Conservation (phyloP, 2,329 filamentous ascomycete genomes). For the Pseudocercospora macadamiae region DNA sequence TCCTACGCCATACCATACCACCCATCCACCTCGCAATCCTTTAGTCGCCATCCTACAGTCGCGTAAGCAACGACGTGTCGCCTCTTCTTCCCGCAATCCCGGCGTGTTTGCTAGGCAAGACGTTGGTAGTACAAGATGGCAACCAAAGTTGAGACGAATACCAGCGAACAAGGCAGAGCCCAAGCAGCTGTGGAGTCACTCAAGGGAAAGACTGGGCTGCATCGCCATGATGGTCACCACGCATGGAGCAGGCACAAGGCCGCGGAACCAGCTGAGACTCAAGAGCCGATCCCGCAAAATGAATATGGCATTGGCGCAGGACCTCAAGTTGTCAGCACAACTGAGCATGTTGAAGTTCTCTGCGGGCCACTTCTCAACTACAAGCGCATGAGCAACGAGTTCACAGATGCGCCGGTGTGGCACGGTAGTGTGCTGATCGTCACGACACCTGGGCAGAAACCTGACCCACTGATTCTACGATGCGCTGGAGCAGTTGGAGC, state of each 20-base stretch:
- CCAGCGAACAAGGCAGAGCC: slow-evolving; percentile 5
- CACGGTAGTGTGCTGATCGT: slow-evolving; percentile 85
- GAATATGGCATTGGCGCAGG: slow-evolving; percentile 45
- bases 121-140: background rate
- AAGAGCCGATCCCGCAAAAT: slow-evolving; percentile 18
- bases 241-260: slow-evolving; percentile 14
- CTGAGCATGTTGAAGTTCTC: slow-evolving; percentile 58
- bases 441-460: slow-evolving; percentile 68
- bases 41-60: background rate
- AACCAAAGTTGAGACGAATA: background rate
- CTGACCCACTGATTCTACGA: slow-evolving; percentile 63
- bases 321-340: slow-evolving; percentile 48
- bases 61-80: background rate
- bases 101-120: slow-evolving; percentile 1
- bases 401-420: slow-evolving; percentile 61
- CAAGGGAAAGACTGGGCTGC: slow-evolving; percentile 15
- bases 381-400: slow-evolving; percentile 66
- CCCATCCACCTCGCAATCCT: background rate
- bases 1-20: background rate
- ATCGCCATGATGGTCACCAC: slow-evolving; percentile 13
- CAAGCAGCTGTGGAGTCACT: slow-evolving; percentile 16
- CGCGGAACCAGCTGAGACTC: slow-evolving; percentile 15
- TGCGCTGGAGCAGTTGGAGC: slow-evolving; percentile 52
- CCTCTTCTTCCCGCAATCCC: background rate
- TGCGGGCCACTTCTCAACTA: slow-evolving; percentile 80